phyloP scores from a whole-genome alignment of 2,329 filamentous ascomycete genomes.

The Botrytis sinoallii region DNA sequence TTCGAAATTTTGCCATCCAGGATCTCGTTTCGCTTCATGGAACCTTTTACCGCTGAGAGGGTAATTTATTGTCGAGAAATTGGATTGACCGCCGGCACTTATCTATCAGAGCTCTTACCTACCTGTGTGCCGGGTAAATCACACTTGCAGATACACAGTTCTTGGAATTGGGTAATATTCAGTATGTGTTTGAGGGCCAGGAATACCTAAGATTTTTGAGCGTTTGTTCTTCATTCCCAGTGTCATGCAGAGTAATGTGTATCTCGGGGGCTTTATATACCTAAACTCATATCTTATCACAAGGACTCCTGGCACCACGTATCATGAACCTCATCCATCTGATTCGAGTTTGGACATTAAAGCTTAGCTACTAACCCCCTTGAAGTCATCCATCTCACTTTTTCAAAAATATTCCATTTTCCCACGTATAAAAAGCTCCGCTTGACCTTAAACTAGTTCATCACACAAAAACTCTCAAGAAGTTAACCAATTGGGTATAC shows the following conservation, averaged over 20 bases:
- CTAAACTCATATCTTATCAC: not conserved
- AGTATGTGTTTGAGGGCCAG: not conserved
- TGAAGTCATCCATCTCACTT: not conserved
- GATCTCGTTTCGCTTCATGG: too few relatives aligned
- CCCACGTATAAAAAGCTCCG: not conserved
- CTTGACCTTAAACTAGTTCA: not conserved
- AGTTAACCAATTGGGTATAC: too few relatives aligned
- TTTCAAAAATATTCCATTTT: not conserved
- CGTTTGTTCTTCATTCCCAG: not conserved
- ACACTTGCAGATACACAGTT: not conserved
- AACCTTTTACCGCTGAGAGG: too few relatives aligned
- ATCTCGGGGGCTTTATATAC: not conserved
- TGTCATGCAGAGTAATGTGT: not conserved
- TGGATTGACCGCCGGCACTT: not conserved
- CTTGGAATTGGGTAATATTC: not conserved
- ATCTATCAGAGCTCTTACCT: fast-evolving
- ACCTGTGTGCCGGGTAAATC: fast-evolving
- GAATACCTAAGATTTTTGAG: not conserved
- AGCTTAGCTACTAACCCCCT: not conserved
- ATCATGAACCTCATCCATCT: not conserved
- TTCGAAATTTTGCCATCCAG: fast-evolving
- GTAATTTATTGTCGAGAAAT: not conserved
- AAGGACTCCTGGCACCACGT: too few relatives aligned
- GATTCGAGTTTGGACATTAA: not conserved
- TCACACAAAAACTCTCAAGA: not conserved